phyloP scores from a whole-genome alignment of 2,329 filamentous ascomycete genomes.

The Chrysoporthe austroafricana region DNA sequence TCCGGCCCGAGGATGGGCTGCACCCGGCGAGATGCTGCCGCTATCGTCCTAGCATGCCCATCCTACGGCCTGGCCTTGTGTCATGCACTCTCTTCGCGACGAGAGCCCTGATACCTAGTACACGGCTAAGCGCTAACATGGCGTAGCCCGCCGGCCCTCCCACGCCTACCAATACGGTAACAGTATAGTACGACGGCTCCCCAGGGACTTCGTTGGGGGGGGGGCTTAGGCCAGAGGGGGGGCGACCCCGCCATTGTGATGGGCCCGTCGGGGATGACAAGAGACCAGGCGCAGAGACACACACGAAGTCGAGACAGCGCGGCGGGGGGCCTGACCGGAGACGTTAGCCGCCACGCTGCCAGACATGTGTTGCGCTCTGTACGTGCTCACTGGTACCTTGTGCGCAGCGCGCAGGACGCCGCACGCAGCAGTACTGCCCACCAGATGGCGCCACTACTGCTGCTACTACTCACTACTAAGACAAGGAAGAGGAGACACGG shows the following conservation, averaged over 20 bases:
- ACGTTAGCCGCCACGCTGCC: background rate
- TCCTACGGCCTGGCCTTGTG: background rate
- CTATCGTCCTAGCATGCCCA: background rate
- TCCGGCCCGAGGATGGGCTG: background rate
- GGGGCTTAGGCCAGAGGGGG: too few species aligned
- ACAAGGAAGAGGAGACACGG: background rate
- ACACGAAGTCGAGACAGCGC: background rate
- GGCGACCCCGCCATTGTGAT: background rate
- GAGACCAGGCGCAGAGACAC: background rate
- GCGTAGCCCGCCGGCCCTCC: background rate
- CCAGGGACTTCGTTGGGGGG: too few species aligned
- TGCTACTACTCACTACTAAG: background rate
- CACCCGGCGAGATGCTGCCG: background rate
- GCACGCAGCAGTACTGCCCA: conserved; percentile 14
- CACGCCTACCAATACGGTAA: background rate
- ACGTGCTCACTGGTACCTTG: too few species aligned
- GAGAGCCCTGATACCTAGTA: background rate
- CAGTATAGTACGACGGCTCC: background rate
- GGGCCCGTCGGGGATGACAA: background rate
- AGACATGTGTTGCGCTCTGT: background rate
- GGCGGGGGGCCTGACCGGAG: background rate
- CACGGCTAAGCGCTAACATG: background rate
- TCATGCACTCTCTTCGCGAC: background rate
- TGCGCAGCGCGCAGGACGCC: background rate
- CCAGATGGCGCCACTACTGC: background rate